Evolutionary conservation across 2,329 filamentous ascomycete genomes (phyloP).

Genomic region (Claviceps monticola): DNA sequence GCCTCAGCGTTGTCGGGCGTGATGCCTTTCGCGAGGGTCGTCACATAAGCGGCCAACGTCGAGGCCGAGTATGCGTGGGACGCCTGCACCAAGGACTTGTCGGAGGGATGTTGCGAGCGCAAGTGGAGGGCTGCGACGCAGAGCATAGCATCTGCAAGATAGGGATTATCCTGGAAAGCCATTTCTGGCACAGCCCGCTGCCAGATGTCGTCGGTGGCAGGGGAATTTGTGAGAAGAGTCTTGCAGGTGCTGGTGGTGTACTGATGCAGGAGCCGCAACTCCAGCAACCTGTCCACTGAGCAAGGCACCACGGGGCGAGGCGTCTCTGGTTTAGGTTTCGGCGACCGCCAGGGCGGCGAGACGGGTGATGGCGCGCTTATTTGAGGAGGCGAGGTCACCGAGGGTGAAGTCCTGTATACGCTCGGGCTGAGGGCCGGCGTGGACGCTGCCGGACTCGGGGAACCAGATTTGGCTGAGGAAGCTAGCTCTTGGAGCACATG

Average conservation of each 20-base stretch:
- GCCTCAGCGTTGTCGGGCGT: slow-evolving; percentile 46
- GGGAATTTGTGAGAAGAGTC: slow-evolving; percentile 41
- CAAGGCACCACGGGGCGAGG: slow-evolving; percentile 19
- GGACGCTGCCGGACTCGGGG: slow-evolving; percentile 8
- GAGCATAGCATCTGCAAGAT: slow-evolving; percentile 49
- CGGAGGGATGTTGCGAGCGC: slow-evolving; percentile 40
- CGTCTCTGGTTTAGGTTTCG: slow-evolving; percentile 17
- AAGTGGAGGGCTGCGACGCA: slow-evolving; percentile 51
- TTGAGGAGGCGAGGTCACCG: slow-evolving; percentile 18
- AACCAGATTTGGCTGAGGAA: slow-evolving; percentile 18
- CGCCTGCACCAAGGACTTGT: slow-evolving; percentile 44
- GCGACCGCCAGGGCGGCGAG: slow-evolving; percentile 8
- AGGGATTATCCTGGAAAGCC: slow-evolving; percentile 44
- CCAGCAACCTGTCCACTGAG: slow-evolving; percentile 35
- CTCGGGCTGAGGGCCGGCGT: slow-evolving; percentile 1
- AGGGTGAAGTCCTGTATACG: slow-evolving; percentile 9
- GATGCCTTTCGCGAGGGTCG: slow-evolving; percentile 41
- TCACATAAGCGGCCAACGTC: slow-evolving; percentile 45
- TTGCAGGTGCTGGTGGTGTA: slow-evolving; percentile 47
- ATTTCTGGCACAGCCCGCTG: slow-evolving; percentile 44
- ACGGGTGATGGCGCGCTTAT: slow-evolving; percentile 16
- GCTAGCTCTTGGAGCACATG: slow-evolving; percentile 31
- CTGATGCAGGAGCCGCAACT: slow-evolving; percentile 50
- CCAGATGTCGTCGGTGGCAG: slow-evolving; percentile 43
- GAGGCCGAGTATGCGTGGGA: slow-evolving; percentile 54